Conservation (phyloP, 495 filamentous ascomycete species). For the Penicillium taxi region DNA sequence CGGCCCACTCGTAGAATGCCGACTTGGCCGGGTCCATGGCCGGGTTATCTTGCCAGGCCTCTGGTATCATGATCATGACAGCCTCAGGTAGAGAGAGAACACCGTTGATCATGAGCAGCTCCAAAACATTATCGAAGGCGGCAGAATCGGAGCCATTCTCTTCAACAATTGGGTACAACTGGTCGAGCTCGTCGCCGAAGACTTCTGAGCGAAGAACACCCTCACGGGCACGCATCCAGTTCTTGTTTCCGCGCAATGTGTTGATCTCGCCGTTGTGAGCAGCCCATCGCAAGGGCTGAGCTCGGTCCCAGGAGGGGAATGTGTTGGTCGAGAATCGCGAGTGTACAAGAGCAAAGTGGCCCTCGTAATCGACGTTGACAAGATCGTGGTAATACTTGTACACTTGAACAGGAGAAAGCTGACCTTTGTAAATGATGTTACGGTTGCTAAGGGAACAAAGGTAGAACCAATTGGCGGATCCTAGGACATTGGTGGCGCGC, state of each 20-base stretch:
- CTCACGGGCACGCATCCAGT: slow-evolving; percentile 99
- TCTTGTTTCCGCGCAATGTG: slow-evolving; percentile 97
- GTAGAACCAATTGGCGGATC: slow-evolving; percentile 98
- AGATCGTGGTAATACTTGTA: slow-evolving; percentile 99
- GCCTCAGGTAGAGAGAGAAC: slow-evolving; percentile 95
- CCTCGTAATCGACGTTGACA: slow-evolving; percentile 95
- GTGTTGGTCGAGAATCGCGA: slow-evolving; percentile 99
- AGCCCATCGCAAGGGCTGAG: slow-evolving; percentile 93
- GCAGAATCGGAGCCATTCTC: slow-evolving; percentile 97
- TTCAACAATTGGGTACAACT: slow-evolving; percentile 91
- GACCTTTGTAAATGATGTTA: slow-evolving; percentile 99
- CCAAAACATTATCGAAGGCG: slow-evolving; percentile 96
- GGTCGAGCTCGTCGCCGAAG: slow-evolving; percentile 88
- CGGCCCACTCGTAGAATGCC: slow-evolving; percentile 99
- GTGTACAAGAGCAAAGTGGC: slow-evolving; percentile 94
- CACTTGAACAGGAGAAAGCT: slow-evolving; percentile 93
- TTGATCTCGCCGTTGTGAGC: slow-evolving; percentile 99
- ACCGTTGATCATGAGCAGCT: slow-evolving; percentile 92
- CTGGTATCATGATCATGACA: slow-evolving; percentile 98
- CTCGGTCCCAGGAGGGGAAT: slow-evolving; percentile 98
- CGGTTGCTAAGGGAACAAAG: slow-evolving; percentile 95
- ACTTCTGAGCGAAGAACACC: slow-evolving; percentile 89
- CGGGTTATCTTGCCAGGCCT: slow-evolving; percentile 95
- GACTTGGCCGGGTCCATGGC: slow-evolving; percentile 92
- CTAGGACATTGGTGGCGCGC: slow-evolving; percentile 87